These are phyloP conservation scores for Platanthera guangdongensis DNA, from an alignment of 106 monocot species.

Conservation along the genomic window DNA sequence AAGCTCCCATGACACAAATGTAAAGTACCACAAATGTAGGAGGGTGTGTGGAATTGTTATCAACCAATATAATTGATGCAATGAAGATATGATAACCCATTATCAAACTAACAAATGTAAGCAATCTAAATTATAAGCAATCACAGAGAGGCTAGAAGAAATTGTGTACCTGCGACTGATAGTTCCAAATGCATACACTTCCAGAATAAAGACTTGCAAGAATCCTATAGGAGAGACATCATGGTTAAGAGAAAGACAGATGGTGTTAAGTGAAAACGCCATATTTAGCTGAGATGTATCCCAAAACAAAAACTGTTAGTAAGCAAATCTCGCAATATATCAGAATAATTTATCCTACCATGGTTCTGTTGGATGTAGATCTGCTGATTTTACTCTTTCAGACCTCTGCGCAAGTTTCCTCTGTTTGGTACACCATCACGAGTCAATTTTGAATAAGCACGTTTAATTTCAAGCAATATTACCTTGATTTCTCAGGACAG, in stretches of 20 bases:
- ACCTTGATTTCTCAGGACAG: conserved; percentile 1
- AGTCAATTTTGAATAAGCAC: neutral
- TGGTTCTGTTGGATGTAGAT: conserved; percentile 86
- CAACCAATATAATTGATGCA: too few species aligned
- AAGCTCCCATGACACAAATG: too few species aligned
- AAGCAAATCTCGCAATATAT: neutral
- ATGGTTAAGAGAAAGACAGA: neutral
- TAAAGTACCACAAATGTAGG: too few species aligned
- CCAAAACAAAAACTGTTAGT: neutral
- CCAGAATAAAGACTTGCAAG: conserved; percentile 90
- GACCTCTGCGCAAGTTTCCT: conserved; percentile 71
- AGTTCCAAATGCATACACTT: conserved; percentile 87
- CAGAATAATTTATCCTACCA: conserved; percentile 35
- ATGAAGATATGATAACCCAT: neutral
- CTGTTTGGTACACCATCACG: conserved; percentile 21
- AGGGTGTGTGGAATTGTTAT: too few species aligned
- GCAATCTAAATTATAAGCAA: neutral
- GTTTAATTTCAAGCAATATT: conserved; percentile 10
- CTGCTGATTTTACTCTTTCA: conserved; percentile 72
- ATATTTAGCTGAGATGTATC: neutral
- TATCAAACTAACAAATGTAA: neutral
- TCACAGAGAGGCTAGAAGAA: neutral
- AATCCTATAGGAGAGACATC: conserved; percentile 51
- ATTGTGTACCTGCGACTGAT: conserved; percentile 67
- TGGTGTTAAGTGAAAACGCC: neutral